These are phyloP conservation scores for Myxozyma sirexii DNA, from an alignment of 805 yeast genomes.

Conservation along the genomic window DNA sequence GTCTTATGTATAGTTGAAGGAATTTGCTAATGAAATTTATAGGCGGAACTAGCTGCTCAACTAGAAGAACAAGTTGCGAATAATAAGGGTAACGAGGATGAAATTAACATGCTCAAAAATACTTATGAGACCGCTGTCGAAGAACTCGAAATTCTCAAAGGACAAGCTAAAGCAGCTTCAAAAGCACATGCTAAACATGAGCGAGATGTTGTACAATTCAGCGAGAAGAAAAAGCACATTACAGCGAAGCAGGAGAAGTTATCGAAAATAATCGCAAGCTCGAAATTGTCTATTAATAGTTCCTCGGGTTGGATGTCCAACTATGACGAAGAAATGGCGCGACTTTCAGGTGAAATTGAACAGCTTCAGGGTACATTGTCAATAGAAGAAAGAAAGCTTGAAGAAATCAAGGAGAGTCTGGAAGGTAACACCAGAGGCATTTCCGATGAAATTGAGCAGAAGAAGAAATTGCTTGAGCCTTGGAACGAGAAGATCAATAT, in stretches of 20 bases:
- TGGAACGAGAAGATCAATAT: conserved; percentile 71
- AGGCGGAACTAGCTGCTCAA: conserved; percentile 46
- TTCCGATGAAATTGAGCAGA: conserved; percentile 62
- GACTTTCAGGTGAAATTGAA: conserved; percentile 50
- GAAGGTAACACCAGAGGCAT: conserved; percentile 73
- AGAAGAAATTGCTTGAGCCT: conserved; percentile 75
- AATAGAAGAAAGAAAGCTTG: conserved; percentile 59
- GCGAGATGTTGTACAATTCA: conserved; percentile 65
- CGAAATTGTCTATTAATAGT: conserved; percentile 51
- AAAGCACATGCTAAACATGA: conserved; percentile 48
- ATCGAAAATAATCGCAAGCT: conserved; percentile 55
- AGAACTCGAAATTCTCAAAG: conserved; percentile 37
- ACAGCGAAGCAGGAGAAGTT: conserved; percentile 61
- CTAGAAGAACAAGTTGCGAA: conserved; percentile 50
- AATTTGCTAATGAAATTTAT: not conserved
- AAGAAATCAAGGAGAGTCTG: conserved; percentile 63
- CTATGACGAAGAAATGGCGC: conserved; percentile 50
- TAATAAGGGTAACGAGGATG: conserved; percentile 47
- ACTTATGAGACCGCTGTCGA: conserved; percentile 28
- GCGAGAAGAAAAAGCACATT: conserved; percentile 74
- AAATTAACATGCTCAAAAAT: conserved; percentile 42
- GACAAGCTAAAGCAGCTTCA: conserved; percentile 39
- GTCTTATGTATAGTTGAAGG: not conserved
- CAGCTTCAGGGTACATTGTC: conserved; percentile 52
- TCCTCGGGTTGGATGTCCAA: conserved; percentile 52